Evolutionary conservation across 306 rosid genomes (phyloP).

Genomic region (Rosa chinensis): DNA sequence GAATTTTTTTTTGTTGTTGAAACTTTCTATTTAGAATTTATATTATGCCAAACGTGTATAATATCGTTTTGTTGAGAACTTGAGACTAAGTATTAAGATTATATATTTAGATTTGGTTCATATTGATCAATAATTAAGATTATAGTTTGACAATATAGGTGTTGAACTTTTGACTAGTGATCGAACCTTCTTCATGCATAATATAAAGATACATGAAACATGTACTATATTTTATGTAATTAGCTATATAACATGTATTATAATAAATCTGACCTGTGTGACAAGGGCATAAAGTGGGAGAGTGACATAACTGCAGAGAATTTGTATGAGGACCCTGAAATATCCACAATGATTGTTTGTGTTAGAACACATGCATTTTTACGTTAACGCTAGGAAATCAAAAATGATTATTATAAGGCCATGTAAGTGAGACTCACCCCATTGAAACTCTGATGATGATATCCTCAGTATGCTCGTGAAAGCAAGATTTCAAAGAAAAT

Average conservation of each 20-base stretch:
- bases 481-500: slow-evolving; percentile 66
- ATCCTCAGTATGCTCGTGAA: slow-evolving; percentile 55
- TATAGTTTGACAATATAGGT: background rate
- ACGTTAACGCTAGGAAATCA: background rate
- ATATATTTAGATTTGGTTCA: background rate
- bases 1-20: too few relatives aligned
- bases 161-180: background rate
- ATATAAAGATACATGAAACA: background rate
- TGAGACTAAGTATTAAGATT: too few relatives aligned
- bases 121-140: background rate
- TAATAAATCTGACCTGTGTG: slow-evolving; percentile 58
- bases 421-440: slow-evolving; percentile 53
- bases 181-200: background rate
- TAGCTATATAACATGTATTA: background rate
- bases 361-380: background rate
- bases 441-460: slow-evolving; percentile 65
- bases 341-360: background rate
- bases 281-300: slow-evolving; percentile 91
- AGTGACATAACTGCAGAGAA: slow-evolving; percentile 89
- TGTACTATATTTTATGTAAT: background rate
- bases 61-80: too few relatives aligned
- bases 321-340: slow-evolving; percentile 64
- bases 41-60: too few relatives aligned
- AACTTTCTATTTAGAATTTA: too few relatives aligned
- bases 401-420: background rate